Percentiles rank a stretch among this genome's conserved stretches.
Conservation (phyloP, 257 asterid genomes). For the Forsythia viridissima region DNA sequence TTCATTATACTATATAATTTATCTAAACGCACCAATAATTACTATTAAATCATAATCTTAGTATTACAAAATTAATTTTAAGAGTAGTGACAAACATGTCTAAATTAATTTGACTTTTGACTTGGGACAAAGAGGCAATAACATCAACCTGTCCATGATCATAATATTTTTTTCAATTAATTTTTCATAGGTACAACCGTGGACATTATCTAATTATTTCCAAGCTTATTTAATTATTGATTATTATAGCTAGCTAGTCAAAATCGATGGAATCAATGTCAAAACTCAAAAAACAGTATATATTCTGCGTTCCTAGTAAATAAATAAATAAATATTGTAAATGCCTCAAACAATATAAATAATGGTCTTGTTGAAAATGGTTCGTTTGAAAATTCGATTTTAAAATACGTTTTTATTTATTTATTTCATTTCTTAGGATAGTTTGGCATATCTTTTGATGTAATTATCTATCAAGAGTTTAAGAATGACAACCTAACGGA, state of each 20-base stretch:
- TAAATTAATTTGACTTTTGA: neutral
- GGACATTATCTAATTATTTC: neutral
- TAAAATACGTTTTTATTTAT: too few species aligned
- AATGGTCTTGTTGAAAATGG: too few species aligned
- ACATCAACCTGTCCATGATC: neutral
- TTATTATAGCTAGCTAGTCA: neutral
- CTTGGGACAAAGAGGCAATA: neutral
- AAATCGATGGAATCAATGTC: neutral
- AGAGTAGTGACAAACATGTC: neutral
- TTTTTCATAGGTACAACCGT: neutral
- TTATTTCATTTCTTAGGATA: too few species aligned
- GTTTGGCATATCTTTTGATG: too few species aligned
- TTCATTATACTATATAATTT: too few species aligned
- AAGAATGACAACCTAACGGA: too few species aligned
- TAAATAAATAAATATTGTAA: too few species aligned
- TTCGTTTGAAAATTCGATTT: too few species aligned
- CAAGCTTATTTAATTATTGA: neutral
- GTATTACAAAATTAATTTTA: neutral
- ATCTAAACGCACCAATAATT: too few species aligned
- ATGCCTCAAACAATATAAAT: neutral
- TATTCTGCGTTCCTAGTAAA: too few species aligned
- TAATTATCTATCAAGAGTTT: too few species aligned
- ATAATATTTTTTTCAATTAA: neutral
- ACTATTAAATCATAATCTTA: neutral
- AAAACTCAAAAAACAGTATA: too few species aligned